These are phyloP conservation scores for Rasamsonia emersonii DNA, from an alignment of 2,329 filamentous ascomycete species.

Conservation along the genomic window DNA sequence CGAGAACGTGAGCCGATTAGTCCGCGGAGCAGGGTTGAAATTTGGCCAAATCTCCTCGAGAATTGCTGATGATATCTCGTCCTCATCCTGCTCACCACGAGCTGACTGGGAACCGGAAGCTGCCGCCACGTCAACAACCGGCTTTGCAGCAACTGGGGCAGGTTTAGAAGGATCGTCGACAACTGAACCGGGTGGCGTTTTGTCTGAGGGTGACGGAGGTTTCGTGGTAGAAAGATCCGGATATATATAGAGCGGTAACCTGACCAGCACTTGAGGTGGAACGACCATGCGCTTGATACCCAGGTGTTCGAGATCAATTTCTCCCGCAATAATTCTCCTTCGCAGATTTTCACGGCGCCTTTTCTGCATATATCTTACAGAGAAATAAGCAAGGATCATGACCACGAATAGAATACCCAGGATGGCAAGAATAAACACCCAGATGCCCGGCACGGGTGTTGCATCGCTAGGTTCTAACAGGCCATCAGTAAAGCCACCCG, in stretches of 20 bases:
- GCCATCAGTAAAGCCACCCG: too few species aligned
- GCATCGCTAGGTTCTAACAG: constrained; percentile 31
- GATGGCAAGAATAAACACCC: constrained; percentile 69
- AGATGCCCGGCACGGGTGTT: constrained; percentile 59
- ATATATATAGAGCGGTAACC: constrained; percentile 74
- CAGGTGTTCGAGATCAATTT: constrained; percentile 57
- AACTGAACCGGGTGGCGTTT: too few species aligned
- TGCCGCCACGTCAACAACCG: too few species aligned
- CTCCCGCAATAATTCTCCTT: constrained; percentile 60
- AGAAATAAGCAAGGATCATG: constrained; percentile 56
- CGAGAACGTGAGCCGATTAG: constrained; percentile 41
- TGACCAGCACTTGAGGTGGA: constrained; percentile 59
- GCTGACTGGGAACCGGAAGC: too few species aligned
- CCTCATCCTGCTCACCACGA: too few species aligned
- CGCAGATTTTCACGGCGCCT: constrained; percentile 59
- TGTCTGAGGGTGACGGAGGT: neutral
- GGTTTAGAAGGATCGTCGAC: too few species aligned
- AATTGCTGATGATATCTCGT: too few species aligned
- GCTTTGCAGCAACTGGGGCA: too few species aligned
- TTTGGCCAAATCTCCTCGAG: neutral
- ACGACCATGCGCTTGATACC: constrained; percentile 78
- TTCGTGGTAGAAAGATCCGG: too few species aligned
- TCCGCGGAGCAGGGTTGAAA: constrained; percentile 7
- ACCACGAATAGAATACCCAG: constrained; percentile 71
- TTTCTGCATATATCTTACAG: constrained; percentile 71